These are phyloP conservation scores for Jacaranda mimosifolia DNA, from an alignment of 257 asterid genomes.

Conservation along the genomic window DNA sequence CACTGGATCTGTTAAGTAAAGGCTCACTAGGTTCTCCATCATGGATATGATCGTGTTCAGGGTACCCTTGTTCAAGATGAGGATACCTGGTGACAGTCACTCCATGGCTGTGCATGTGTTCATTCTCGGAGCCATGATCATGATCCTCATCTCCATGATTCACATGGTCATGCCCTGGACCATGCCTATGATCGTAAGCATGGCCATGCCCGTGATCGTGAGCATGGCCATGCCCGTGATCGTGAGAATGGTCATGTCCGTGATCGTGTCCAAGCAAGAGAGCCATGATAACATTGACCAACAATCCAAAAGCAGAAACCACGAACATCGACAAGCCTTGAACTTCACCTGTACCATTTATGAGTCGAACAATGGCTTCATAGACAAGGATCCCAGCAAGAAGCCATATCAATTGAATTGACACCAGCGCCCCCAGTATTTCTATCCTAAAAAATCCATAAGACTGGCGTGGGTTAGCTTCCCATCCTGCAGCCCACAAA, in stretches of 20 bases:
- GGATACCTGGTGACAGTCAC: constrained; percentile 57
- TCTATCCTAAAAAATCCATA: constrained; percentile 92
- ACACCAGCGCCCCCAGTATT: constrained; percentile 85
- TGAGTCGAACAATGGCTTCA: constrained; percentile 79
- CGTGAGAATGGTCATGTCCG: constrained; percentile 60
- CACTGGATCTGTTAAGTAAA: constrained; percentile 46
- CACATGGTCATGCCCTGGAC: constrained; percentile 42
- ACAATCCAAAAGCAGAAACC: constrained; percentile 84
- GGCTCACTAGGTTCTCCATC: constrained; percentile 53
- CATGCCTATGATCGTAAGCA: constrained; percentile 48
- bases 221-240: constrained; percentile 52
- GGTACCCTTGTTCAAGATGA: constrained; percentile 44
- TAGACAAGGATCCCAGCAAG: constrained; percentile 91
- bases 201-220: constrained; percentile 51
- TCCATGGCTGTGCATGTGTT: constrained; percentile 54
- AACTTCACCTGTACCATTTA: constrained; percentile 74
- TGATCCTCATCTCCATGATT: constrained; percentile 55
- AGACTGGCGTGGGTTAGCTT: constrained; percentile 92
- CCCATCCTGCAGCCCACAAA: constrained; percentile 98
- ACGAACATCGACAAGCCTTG: constrained; percentile 85
- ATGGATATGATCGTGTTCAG: constrained; percentile 49
- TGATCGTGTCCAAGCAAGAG: constrained; percentile 86
- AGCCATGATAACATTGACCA: constrained; percentile 84
- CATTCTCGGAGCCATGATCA: constrained; percentile 52
- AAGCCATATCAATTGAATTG: constrained; percentile 96